These are phyloP conservation scores for Nigrograna mackinnonii DNA, from an alignment of 2,329 filamentous ascomycete species.

Conservation along the genomic window DNA sequence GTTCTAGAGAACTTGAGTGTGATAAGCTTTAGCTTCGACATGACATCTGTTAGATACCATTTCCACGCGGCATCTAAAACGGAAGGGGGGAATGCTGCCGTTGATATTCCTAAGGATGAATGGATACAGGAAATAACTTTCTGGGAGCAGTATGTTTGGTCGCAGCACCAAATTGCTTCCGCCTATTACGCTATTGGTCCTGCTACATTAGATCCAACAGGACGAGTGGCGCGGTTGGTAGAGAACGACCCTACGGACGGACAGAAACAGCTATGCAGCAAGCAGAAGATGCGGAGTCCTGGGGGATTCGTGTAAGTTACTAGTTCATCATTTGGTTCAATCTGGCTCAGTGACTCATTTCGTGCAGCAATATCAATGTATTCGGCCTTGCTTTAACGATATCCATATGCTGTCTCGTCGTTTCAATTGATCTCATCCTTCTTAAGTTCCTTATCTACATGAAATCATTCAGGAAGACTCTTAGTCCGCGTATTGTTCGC, in stretches of 20 bases:
- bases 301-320: not conserved
- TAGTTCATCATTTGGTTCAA: not conserved
- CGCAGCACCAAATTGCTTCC: constrained; percentile 1
- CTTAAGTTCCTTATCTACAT: constrained; percentile 9
- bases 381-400: constrained; percentile 8
- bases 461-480: not conserved
- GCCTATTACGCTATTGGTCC: constrained; percentile 6
- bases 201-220: no score
- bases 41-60: no score
- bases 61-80: no score
- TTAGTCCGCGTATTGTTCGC: constrained; percentile 4
- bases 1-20: no score
- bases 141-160: constrained; percentile 2
- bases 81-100: no score
- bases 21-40: no score
- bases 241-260: not conserved
- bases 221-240: not conserved
- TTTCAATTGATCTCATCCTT: constrained; percentile 2
- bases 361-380: constrained; percentile 6
- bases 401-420: constrained; percentile 1
- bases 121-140: not conserved
- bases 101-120: no score
- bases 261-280: not conserved
- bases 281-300: not conserved
- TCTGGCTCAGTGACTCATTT: not conserved